Evolutionary conservation across 805 yeast species (phyloP), one percentile per base, ranked within the genome.

Genomic region (Pichia rugopelliculosa): DNA sequence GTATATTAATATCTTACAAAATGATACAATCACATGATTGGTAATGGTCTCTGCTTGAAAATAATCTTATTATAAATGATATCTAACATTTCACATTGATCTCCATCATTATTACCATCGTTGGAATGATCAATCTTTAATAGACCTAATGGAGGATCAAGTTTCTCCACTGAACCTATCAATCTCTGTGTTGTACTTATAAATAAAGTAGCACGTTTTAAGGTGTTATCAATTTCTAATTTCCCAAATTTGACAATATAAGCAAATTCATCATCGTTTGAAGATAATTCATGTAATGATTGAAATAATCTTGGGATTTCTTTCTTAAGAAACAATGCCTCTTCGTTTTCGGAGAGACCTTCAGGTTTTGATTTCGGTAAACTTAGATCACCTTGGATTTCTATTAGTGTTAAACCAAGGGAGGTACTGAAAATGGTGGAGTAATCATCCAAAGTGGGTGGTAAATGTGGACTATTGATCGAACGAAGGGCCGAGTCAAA

Each of bases 311-410:
- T 30, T 1, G 66, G 62, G 0, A 55, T 3, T n/a, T 41, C n/a
- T 13, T 67, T 58, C 40, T 60, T 58, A 7, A 67, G 62, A 49
- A 71, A 74, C 45, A 67, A 62, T 10, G 50, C 52, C 25, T 59
- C 60, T 47, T 69, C 73, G 34, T 62, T 69, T 15, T 63, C 60
- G 39, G 67, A 55, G 20, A 65, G 58, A 6, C 59, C 57, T 2
- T 51, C 54, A 7, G 73, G 71, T 21, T 58, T 56, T 20, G 56
- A 56, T 4, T 56, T 49, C 0, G 82, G 81, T 3, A 80, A 58
- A 47, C 78, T 76, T 36, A 84, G 61, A 33, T 80, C 87, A 10
- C 93, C 93, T 58, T 84, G 93, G 18, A 84, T 83, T 59, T 84
- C 93, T 18, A 84, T 51, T 17, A 84, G 56, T 3, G 76, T 71